Base-by-base conservation (phyloP, 23 red algal species). In the Cyanidioschyzon merolae region DNA sequence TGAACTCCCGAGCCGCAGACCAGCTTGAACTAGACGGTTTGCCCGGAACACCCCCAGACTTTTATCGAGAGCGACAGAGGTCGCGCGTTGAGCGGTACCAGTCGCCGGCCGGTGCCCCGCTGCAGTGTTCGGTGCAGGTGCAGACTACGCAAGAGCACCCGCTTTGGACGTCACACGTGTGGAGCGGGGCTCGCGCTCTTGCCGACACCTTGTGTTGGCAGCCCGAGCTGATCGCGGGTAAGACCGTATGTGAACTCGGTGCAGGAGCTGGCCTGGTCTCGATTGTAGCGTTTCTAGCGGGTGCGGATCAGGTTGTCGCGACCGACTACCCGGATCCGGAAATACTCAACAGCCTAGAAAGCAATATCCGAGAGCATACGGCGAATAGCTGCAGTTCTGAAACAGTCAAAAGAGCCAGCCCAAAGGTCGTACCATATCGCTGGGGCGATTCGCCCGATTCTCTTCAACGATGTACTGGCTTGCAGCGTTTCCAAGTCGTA, bases 291-390 rank as follows among this genome's bases (percentile, higher is more conserved):
- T 7, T 27, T 3, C 63, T 25, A 7, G 63, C 63, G n/a, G 63
- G 63, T 3, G 63, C 63, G 12, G 63, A 7, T 7, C 32, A 32
- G 32, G 63, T 71, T 25, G 63, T 71, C 12, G 63, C 63, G 12
- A 71, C 63, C 63, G 63, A 71, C 63, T 71, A 71, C 32, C 63
- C 63, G 12, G 63, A 71, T 32, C n/a, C 21, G 50, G 63, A 71
- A 27, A 35, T 71, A 3, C 7, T 71, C 7, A 7, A 35, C 2
- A 35, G 7, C n/a, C 29, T 71, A 27, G n/a, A 35, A 35, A 3
- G 63, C 7, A 71, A 71, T 71, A 27, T 35, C 2, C n/a, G 63
- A 15, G 7, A 27, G 63, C 7, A 54, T 54, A 54, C 45, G 21
- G 12, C 12, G 45, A 71, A 27, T 27, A 27, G 16, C 16, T 7